These are phyloP conservation scores for Trichoderma gamsii DNA, from an alignment of 495 filamentous ascomycete genomes.

Conservation along the genomic window DNA sequence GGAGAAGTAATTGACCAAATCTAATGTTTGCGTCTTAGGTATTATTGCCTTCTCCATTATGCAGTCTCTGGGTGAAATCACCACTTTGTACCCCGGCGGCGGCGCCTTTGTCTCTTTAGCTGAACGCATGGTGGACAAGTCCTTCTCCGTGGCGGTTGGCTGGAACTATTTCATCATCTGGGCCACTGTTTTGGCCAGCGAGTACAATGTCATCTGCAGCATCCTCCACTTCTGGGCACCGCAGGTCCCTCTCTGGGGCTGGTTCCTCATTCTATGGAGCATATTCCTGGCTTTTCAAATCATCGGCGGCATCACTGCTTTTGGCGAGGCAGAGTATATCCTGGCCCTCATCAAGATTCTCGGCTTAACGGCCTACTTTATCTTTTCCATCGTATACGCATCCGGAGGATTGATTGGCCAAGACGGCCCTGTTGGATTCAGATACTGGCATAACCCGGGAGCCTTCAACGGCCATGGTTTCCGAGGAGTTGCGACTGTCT, in stretches of 20 bases:
- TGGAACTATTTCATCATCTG: slow-evolving; percentile 73
- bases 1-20: background rate
- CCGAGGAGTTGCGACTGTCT: slow-evolving; percentile 51
- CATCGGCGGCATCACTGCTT: slow-evolving; percentile 40
- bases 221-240: slow-evolving; percentile 56
- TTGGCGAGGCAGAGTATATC: slow-evolving; percentile 61
- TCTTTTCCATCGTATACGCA: slow-evolving; percentile 61
- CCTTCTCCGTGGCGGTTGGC: slow-evolving; percentile 78
- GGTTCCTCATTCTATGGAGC: slow-evolving; percentile 62
- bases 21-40: background rate
- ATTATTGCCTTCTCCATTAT: slow-evolving; percentile 58
- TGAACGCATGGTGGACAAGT: slow-evolving; percentile 65
- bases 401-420: slow-evolving; percentile 44
- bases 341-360: slow-evolving; percentile 61
- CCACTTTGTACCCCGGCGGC: slow-evolving; percentile 62
- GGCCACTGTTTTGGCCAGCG: slow-evolving; percentile 52
- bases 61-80: slow-evolving; percentile 63
- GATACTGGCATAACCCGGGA: slow-evolving; percentile 64
- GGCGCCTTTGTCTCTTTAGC: slow-evolving; percentile 56
- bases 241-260: slow-evolving; percentile 46
- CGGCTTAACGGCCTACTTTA: slow-evolving; percentile 60
- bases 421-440: slow-evolving; percentile 47
- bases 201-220: slow-evolving; percentile 54
- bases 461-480: slow-evolving; percentile 59
- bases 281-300: slow-evolving; percentile 41